Evolutionary conservation across 495 filamentous ascomycete genomes (phyloP).

Genomic region (Wilcoxina mikolae): DNA sequence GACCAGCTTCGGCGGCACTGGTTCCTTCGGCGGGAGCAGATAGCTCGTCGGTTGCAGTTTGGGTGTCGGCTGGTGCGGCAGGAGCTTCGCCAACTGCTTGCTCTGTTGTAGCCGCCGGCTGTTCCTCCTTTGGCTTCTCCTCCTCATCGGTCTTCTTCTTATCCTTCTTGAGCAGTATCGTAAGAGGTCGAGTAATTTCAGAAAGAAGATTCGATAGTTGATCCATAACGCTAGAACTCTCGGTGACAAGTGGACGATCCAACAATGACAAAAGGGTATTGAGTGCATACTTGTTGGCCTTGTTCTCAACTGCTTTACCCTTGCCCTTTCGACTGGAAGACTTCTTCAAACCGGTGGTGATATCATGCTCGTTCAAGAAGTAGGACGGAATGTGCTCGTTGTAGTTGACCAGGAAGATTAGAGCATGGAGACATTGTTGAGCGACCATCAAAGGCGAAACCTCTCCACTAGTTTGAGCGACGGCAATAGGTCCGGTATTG

Average conservation of each 20-base stretch:
- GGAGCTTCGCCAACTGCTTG: conserved; percentile 22
- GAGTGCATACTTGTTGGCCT: conserved; percentile 73
- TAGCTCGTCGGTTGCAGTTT: conserved; percentile 17
- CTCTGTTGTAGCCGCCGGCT: conserved; percentile 22
- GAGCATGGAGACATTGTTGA: conserved; percentile 75
- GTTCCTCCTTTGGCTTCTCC: conserved; percentile 42
- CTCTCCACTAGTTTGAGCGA: conserved; percentile 45
- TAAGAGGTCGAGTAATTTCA: conserved; percentile 75
- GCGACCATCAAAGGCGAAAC: conserved; percentile 88
- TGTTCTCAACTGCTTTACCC: conserved; percentile 58
- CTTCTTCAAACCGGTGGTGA: conserved; percentile 53
- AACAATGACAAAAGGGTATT: conserved; percentile 79
- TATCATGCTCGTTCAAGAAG: conserved; percentile 91
- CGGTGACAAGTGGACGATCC: conserved; percentile 82
- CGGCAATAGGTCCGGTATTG: conserved; percentile 42
- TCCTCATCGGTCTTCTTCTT: conserved; percentile 51
- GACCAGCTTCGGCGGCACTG: conserved; percentile 14
- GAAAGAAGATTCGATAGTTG: conserved; percentile 72
- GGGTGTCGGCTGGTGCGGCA: conserved; percentile 11
- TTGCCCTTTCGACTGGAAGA: conserved; percentile 73
- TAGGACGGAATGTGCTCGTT: conserved; percentile 78
- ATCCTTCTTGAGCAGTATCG: conserved; percentile 65
- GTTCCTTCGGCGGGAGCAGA: conserved; percentile 13
- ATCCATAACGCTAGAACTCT: conserved; percentile 91
- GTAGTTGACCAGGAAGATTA: conserved; percentile 65